A percentile compares a stretch with the other conserved stretches of the same genome.
Evolutionary conservation across 2,329 filamentous ascomycete species (phyloP).

Genomic region (Calonectria montana): DNA sequence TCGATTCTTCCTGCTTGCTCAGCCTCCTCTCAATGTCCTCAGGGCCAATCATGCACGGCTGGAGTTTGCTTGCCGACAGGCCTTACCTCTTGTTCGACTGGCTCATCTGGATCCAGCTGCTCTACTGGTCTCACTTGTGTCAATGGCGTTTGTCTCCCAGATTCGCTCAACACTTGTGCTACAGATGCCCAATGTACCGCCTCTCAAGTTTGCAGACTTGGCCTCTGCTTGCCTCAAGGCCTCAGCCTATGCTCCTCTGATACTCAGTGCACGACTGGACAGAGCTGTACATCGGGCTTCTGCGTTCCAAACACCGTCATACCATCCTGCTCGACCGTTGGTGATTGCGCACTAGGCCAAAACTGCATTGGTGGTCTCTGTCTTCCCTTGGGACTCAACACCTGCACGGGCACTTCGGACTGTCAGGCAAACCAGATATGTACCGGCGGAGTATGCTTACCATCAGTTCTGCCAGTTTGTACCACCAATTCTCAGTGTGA

Average conservation of each 20-base stretch:
- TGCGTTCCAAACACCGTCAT: not conserved
- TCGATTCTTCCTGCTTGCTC: not conserved
- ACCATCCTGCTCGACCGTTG: not conserved
- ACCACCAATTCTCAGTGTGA: not conserved
- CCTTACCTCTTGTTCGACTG: not conserved
- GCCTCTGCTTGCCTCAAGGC: constrained; percentile 6
- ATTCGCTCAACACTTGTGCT: not conserved
- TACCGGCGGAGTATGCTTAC: not conserved
- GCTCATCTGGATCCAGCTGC: not conserved
- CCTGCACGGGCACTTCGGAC: not conserved
- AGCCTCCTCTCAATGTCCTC: not conserved
- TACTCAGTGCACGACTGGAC: not conserved
- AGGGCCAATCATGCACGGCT: not conserved
- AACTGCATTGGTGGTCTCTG: not conserved
- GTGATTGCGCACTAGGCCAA: not conserved
- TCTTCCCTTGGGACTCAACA: not conserved
- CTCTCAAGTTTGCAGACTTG: not conserved
- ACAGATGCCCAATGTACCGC: not conserved
- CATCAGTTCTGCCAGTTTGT: not conserved
- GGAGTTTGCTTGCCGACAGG: constrained; percentile 5
- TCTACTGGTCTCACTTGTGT: not conserved
- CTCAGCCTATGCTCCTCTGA: not conserved
- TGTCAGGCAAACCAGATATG: not conserved
- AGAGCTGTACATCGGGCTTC: not conserved
- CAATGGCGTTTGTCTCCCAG: not conserved